Evolutionary conservation across 148 eudicot species (phyloP).

Genomic region (Rhododendron henanense): DNA sequence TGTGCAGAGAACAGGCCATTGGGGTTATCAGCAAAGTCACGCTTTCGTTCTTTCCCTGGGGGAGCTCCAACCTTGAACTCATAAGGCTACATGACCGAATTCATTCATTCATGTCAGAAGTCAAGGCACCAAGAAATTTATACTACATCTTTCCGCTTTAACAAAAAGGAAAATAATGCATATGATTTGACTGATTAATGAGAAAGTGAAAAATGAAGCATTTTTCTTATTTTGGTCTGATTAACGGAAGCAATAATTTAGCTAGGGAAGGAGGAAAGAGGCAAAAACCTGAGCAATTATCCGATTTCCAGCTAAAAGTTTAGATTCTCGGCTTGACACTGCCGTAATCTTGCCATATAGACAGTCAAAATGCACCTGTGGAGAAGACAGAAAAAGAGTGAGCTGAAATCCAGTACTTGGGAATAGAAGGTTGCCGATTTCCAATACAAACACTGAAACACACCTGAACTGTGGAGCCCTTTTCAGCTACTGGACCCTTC

Average conservation of each 20-base stretch:
- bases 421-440: not conserved
- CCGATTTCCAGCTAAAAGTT: constrained; percentile 94
- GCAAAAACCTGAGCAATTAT: constrained; percentile 76
- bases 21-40: constrained; percentile 86
- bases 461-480: constrained; percentile 88
- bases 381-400: constrained; percentile 13
- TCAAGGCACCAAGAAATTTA: not conserved
- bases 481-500: constrained; percentile 74
- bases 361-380: constrained; percentile 95
- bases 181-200: not conserved
- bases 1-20: constrained; percentile 97
- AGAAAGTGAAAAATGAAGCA: not conserved
- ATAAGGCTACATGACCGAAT: constrained; percentile 59
- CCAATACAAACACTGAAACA: constrained; percentile 10
- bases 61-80: constrained; percentile 86
- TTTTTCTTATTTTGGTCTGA: not conserved
- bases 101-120: constrained; percentile 7
- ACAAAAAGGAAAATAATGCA: not conserved
- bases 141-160: not conserved
- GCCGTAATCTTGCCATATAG: constrained; percentile 80
- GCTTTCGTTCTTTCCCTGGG: constrained; percentile 95
- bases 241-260: not conserved
- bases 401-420: constrained; percentile 9
- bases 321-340: constrained; percentile 95
- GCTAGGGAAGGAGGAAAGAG: constrained; percentile 2